phyloP scores from a whole-genome alignment of 345 rosid species.

The Lepidium didymum region DNA sequence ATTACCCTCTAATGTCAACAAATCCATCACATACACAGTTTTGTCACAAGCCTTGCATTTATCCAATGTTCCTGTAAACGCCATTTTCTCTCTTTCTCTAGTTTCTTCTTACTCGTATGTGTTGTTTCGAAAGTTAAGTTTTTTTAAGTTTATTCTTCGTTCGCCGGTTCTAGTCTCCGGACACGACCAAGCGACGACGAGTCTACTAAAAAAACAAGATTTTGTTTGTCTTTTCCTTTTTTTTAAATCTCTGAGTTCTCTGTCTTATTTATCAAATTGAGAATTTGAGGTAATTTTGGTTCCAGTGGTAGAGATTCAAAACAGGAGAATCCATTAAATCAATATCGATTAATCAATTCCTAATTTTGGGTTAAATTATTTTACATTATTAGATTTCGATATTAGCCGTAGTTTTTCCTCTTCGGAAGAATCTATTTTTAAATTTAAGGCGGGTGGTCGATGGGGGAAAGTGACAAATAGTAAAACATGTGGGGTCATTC shows the following conservation, averaged over 20 bases:
- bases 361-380: slow-evolving; percentile 13
- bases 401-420: background rate
- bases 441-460: background rate
- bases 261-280: slow-evolving; percentile 13
- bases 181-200: slow-evolving; percentile 21
- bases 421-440: background rate
- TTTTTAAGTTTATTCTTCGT: background rate
- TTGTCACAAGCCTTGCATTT: slow-evolving; percentile 97
- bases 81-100: slow-evolving; percentile 25
- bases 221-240: background rate
- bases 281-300: slow-evolving; percentile 7
- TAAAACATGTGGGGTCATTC: background rate
- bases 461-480: background rate
- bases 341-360: background rate
- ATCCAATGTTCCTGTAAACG: slow-evolving; percentile 96
- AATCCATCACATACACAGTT: slow-evolving; percentile 85
- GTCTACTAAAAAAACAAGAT: background rate
- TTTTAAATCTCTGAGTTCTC: background rate
- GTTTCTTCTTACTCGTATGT: background rate
- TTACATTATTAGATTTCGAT: background rate
- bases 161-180: slow-evolving; percentile 5
- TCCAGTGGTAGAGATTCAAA: slow-evolving; percentile 23
- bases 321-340: slow-evolving; percentile 9
- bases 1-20: slow-evolving; percentile 74
- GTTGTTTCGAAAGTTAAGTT: background rate